Base-by-base conservation (phyloP, 2,329 filamentous ascomycete species). In the Diatrype stigma region DNA sequence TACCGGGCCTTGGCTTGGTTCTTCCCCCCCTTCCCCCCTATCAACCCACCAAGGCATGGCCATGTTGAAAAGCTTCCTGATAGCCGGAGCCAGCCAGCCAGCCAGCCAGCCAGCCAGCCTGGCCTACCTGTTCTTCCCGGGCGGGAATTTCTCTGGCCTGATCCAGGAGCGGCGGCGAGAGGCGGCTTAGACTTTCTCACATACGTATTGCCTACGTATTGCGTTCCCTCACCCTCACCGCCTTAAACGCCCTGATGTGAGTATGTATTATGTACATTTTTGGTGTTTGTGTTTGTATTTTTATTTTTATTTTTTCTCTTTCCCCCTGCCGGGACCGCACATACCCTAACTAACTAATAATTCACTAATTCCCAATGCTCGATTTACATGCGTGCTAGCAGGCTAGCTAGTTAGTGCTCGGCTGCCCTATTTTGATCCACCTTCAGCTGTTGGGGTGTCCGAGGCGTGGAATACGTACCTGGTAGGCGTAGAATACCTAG, bases 391-490 rank as follows among this genome's bases (percentile, higher is more conserved):
- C n/a, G n/a, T n/a, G n/a, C n/a, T n/a, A n/a, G n/a, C n/a, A n/a
- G n/a, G n/a, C n/a, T n/a, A n/a, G n/a, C n/a, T 54, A 56, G 54
- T 56, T 60, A 30, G 26, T 30, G 26, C 58, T 59, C 57, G 59
- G 62, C 58, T 50, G 50, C 6, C 19, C 37, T 12, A 3, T 17
- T 30, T 21, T 22, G 60, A 51, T 58, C 60, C 63, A 65, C 63
- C 57, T 49, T 57, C 56, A 65, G 58, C 59, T 56, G 54, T 57
- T 55, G 53, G 57, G 57, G 57, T 57, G 56, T n/a, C n/a, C n/a
- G n/a, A n/a, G n/a, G n/a, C n/a, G n/a, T n/a, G n/a, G n/a, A n/a
- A n/a, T n/a, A n/a, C n/a, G n/a, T n/a, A n/a, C n/a, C n/a, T n/a
- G n/a, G n/a, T n/a, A n/a, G n/a, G n/a, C n/a, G n/a, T n/a, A n/a